phyloP scores from a whole-genome alignment of 257 asterid genomes.

The Ilex asprella region DNA sequence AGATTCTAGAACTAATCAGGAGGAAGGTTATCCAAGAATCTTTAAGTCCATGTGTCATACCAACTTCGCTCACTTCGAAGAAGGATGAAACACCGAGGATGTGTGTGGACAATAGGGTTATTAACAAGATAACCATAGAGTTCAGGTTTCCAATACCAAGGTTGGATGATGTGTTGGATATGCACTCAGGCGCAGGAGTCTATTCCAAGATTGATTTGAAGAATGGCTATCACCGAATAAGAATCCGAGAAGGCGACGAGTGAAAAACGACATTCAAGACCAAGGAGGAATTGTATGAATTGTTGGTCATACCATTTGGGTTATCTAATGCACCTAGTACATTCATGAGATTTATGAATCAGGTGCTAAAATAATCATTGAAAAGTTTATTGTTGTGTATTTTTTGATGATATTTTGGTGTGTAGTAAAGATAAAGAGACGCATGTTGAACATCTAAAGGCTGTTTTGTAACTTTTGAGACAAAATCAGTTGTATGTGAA shows the following conservation, averaged over 20 bases:
- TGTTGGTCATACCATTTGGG: too few species aligned
- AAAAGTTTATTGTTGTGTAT: too few species aligned
- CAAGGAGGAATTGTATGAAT: too few species aligned
- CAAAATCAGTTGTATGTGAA: too few species aligned
- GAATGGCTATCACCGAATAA: constrained; percentile 2
- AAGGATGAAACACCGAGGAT: neutral
- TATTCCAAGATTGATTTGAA: constrained; percentile 1
- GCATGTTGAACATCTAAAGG: neutral
- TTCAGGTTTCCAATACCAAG: neutral
- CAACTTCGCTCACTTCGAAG: neutral
- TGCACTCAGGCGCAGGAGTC: neutral
- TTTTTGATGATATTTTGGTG: neutral
- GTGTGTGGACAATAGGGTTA: neutral
- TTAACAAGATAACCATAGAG: too few species aligned
- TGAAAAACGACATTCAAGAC: too few species aligned
- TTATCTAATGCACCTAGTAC: too few species aligned
- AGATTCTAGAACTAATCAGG: neutral
- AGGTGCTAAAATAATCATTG: too few species aligned
- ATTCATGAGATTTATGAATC: too few species aligned
- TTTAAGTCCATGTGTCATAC: neutral
- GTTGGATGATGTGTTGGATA: neutral
- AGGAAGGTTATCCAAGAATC: neutral
- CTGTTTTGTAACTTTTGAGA: neutral
- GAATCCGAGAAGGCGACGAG: neutral
- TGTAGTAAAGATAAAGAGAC: neutral